Base-by-base conservation (phyloP, 192 early-diverging fungal genomes). In the Endogone sp. region DNA sequence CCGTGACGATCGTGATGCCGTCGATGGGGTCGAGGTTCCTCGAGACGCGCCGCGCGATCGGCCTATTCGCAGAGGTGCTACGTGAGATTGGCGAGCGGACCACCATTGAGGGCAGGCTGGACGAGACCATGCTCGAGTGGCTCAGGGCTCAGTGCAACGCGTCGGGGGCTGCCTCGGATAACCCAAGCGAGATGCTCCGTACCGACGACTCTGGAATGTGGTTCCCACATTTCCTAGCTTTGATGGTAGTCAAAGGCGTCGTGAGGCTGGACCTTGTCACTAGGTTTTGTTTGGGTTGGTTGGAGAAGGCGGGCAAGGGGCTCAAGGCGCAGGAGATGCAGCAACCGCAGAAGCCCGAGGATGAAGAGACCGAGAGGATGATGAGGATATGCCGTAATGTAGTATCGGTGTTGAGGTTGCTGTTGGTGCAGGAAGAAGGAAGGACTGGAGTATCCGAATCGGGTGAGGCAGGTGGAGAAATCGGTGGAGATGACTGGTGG, bases 301-400 rank as follows among this genome's bases (percentile, higher is more conserved):
- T 80, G 25, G 61, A 57, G 30, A 62, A 68, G 16, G 26, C 77
- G 20, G 62, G 60, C 2, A 49, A 49, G 37, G 9, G 37, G 37
- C 37, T 49, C 37, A 49, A 49, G 37, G 37, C 1, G 16, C 44
- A 63, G 9, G 73, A 73, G 49, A 59, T 63, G 44, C 62, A 57
- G 23, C 64, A 49, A 10, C 11, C 55, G 4, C 37, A 66, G 30
- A 63, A 31, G 58, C 23, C 66, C 24, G 68, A 71, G 58, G 24
- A 29, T 37, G 61, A 60, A 8, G 63, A 63, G 62, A 64, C 71
- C 24, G 66, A 73, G 24, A 24, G 30, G 29, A 44, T 70, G 29
- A 23, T 76, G 3, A 54, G 74, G 37, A 55, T 76, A n/a, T 69
- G 74, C 56, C 65, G 67, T 20, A 82, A 82, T 55, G 62, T 79